Percentiles rank a stretch among this genome's conserved stretches.
phyloP scores from a whole-genome alignment of 257 asterid species.

The Solanum pennellii region DNA sequence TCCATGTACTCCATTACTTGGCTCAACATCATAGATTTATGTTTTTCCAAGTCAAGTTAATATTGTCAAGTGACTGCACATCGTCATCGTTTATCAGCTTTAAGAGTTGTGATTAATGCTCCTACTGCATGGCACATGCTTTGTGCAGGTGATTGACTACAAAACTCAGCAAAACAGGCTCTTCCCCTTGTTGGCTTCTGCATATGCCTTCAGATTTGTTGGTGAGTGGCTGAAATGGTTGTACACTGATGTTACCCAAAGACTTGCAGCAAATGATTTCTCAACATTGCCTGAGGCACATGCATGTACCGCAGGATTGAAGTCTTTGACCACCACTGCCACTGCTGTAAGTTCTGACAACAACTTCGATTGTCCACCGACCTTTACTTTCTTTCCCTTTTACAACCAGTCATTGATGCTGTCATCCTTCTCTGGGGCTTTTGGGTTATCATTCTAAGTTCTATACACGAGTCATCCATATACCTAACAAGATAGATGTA shows the following conservation, averaged over 20 bases:
- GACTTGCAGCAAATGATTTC: slow-evolving; percentile 73
- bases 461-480: not conserved
- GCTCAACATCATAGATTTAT: not conserved
- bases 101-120: not conserved
- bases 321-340: slow-evolving; percentile 82
- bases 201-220: slow-evolving; percentile 91
- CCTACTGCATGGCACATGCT: not conserved
- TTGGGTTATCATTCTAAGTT: not conserved
- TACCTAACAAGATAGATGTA: not conserved
- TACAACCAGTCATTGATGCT: not conserved
- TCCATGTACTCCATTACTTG: not conserved
- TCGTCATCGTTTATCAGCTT: not conserved
- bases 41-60: not conserved
- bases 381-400: not conserved
- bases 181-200: slow-evolving; percentile 94
- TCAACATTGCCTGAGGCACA: slow-evolving; percentile 95
- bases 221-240: slow-evolving; percentile 97
- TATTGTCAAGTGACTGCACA: not conserved
- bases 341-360: slow-evolving; percentile 71
- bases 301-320: slow-evolving; percentile 99
- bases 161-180: slow-evolving; percentile 94
- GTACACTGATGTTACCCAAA: slow-evolving; percentile 77
- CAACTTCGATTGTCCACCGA: not conserved
- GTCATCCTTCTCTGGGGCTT: not conserved
- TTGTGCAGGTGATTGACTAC: slow-evolving; percentile 73